Evolutionary conservation across 805 yeast species (phyloP).

Genomic region (Nakazawaea laoshanensis): DNA sequence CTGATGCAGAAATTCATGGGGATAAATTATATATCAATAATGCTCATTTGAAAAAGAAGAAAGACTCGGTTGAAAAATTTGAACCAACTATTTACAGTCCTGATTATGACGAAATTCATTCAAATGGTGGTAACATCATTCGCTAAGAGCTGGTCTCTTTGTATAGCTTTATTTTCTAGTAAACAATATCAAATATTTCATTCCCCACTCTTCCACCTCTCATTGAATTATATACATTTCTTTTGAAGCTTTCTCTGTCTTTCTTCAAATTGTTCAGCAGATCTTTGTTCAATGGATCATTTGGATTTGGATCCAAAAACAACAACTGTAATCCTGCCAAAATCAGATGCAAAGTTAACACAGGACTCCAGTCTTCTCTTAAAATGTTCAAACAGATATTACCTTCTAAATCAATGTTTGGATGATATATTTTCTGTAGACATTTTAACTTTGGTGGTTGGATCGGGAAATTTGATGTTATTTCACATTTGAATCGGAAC

Average conservation of each 20-base stretch:
- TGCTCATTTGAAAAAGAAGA: slow-evolving; percentile 10
- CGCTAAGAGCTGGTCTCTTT: slow-evolving; percentile 4
- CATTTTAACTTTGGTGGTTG: slow-evolving; percentile 86
- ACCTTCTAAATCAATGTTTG: slow-evolving; percentile 86
- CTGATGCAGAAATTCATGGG: slow-evolving; percentile 21
- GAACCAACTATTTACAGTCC: slow-evolving; percentile 23
- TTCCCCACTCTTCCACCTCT: slow-evolving; percentile 57
- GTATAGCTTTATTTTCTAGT: slow-evolving; percentile 9
- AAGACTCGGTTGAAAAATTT: slow-evolving; percentile 13
- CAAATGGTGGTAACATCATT: slow-evolving; percentile 18
- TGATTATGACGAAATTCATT: slow-evolving; percentile 15
- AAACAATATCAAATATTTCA: slow-evolving; percentile 56
- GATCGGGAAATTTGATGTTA: slow-evolving; percentile 76
- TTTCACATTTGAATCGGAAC: slow-evolving; percentile 60
- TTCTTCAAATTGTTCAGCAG: slow-evolving; percentile 58
- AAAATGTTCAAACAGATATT: slow-evolving; percentile 87
- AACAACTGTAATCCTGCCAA: slow-evolving; percentile 79
- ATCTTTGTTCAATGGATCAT: slow-evolving; percentile 88
- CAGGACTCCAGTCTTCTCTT: slow-evolving; percentile 96
- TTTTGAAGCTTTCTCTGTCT: slow-evolving; percentile 39
- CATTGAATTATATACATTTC: slow-evolving; percentile 58
- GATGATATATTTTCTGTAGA: slow-evolving; percentile 72
- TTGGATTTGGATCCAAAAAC: slow-evolving; percentile 84
- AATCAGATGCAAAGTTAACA: slow-evolving; percentile 70
- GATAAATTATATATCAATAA: slow-evolving; percentile 14